Conservation (phyloP, 2,329 filamentous ascomycete species). For the Tolypocladium inflatum region DNA sequence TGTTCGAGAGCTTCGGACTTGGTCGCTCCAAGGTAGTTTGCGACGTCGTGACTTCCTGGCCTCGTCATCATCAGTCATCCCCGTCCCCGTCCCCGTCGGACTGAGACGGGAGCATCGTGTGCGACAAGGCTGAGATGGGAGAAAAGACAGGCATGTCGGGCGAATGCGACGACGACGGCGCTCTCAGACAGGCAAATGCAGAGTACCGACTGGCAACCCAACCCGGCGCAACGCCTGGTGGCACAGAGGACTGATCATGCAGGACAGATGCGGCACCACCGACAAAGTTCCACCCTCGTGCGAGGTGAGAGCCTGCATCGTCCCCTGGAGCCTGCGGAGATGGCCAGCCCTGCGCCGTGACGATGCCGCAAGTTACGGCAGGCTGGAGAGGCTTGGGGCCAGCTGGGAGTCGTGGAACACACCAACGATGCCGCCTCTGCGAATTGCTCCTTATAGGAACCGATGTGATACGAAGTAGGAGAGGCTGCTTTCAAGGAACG, state of each 20-base stretch:
- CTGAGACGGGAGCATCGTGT: background rate
- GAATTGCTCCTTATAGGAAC: background rate
- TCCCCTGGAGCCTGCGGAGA: background rate
- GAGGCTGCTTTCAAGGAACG: too few species aligned
- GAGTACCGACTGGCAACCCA: background rate
- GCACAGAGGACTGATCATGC: background rate
- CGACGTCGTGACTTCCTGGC: background rate
- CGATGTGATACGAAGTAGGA: background rate
- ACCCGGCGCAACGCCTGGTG: background rate
- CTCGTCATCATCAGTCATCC: background rate
- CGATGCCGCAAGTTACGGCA: background rate
- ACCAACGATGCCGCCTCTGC: background rate
- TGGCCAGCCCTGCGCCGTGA: background rate
- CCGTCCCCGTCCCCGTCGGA: background rate
- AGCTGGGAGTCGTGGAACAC: background rate
- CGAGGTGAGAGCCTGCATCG: background rate
- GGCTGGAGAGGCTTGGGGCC: background rate
- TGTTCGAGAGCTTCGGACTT: background rate
- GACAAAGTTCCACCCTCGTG: background rate
- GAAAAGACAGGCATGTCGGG: background rate
- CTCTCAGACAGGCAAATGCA: background rate
- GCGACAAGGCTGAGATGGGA: background rate
- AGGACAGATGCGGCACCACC: background rate
- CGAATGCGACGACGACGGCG: background rate
- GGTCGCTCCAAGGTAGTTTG: background rate